A percentile compares a stretch with the other conserved stretches of the same genome.
These are phyloP conservation scores for Hygrophorus russula DNA, from an alignment of 768 basidiomycete genomes.

Conservation along the genomic window DNA sequence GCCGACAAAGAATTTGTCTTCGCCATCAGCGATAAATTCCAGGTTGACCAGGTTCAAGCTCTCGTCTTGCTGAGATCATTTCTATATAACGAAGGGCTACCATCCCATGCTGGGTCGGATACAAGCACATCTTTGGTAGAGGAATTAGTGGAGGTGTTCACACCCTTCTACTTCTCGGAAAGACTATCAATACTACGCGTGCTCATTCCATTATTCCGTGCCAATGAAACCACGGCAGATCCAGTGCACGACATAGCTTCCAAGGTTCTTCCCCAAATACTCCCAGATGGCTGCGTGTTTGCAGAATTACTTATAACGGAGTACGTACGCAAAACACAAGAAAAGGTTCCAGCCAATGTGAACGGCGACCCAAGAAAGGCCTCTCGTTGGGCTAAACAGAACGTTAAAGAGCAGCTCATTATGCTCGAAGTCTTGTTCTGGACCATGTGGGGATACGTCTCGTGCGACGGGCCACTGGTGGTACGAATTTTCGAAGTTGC, in stretches of 20 bases:
- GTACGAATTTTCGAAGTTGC: constrained; percentile 53
- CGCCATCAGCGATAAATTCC: constrained; percentile 61
- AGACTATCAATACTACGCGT: constrained; percentile 58
- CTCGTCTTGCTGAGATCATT: constrained; percentile 67
- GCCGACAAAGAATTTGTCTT: constrained; percentile 59
- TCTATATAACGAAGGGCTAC: constrained; percentile 66
- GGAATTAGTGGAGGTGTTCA: constrained; percentile 59
- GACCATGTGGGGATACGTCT: constrained; percentile 69
- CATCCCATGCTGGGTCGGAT: constrained; percentile 31
- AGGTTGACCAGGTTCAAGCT: constrained; percentile 75
- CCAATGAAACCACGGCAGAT: constrained; percentile 46
- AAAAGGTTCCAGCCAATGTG: constrained; percentile 32
- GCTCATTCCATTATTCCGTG: constrained; percentile 67
- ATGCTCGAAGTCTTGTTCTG: constrained; percentile 84
- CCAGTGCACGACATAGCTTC: constrained; percentile 42
- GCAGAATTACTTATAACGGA: constrained; percentile 47
- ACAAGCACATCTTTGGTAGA: constrained; percentile 34
- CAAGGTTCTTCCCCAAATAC: constrained; percentile 43
- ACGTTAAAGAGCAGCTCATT: constrained; percentile 64
- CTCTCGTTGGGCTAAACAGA: constrained; percentile 66
- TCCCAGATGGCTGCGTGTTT: constrained; percentile 58
- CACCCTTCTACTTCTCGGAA: constrained; percentile 76
- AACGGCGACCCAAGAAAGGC: constrained; percentile 45
- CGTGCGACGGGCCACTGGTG: constrained; percentile 55
- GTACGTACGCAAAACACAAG: constrained; percentile 44